These are phyloP conservation scores for Phoenix roebelenii DNA, from an alignment of 176 grass and related monocot genomes.

Conservation along the genomic window DNA sequence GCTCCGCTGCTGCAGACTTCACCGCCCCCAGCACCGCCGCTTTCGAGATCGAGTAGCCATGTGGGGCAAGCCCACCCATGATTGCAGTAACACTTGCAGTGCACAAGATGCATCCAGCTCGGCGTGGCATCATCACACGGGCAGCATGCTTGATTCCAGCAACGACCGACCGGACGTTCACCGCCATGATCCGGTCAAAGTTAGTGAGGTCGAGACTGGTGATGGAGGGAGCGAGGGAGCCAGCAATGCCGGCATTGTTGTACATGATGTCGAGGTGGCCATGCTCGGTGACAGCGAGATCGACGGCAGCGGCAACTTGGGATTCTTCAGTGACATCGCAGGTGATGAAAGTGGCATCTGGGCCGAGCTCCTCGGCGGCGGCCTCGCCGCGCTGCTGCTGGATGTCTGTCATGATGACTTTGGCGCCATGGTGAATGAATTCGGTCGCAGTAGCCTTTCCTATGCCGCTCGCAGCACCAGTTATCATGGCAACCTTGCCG, in stretches of 20 bases:
- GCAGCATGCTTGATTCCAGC: slow-evolving; percentile 67
- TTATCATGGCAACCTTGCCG: slow-evolving; percentile 42
- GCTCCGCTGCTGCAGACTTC: slow-evolving; percentile 27
- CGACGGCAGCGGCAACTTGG: slow-evolving; percentile 30
- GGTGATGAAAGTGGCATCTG: slow-evolving; percentile 19
- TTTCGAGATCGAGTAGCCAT: slow-evolving; percentile 41
- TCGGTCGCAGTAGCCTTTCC: slow-evolving; percentile 36
- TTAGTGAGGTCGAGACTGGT: slow-evolving; percentile 38
- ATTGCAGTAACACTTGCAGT: slow-evolving; percentile 42
- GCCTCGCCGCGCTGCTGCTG: slow-evolving; percentile 31
- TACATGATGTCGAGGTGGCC: slow-evolving; percentile 60
- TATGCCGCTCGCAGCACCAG: slow-evolving; percentile 49
- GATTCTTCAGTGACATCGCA: slow-evolving; percentile 60
- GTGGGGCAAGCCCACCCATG: slow-evolving; percentile 4
- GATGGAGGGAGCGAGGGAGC: neutral
- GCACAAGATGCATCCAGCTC: slow-evolving; percentile 57
- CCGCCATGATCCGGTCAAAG: slow-evolving; percentile 67
- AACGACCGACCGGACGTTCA: slow-evolving; percentile 45
- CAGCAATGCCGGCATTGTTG: slow-evolving; percentile 45
- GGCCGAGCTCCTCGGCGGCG: slow-evolving; percentile 30
- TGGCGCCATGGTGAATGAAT: slow-evolving; percentile 44
- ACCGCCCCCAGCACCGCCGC: slow-evolving; percentile 29
- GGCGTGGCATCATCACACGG: slow-evolving; percentile 53
- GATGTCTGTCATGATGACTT: slow-evolving; percentile 50
- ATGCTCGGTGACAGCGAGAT: slow-evolving; percentile 41